Evolutionary conservation across 192 early-diverging fungal genomes (phyloP).

Genomic region (Coemansia sp.): DNA sequence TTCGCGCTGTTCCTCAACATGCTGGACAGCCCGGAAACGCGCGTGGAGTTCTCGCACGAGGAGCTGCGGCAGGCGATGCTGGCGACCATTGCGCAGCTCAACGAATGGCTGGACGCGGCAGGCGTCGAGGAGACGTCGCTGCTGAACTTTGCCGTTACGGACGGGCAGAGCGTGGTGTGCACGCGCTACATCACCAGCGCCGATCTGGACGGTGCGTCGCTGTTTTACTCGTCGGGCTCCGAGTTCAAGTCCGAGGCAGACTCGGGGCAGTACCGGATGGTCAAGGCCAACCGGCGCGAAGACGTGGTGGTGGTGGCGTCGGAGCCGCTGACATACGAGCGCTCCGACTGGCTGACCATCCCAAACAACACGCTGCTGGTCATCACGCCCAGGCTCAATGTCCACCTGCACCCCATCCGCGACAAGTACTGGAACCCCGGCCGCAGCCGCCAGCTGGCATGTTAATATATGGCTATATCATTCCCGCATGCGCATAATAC

Average conservation of each 20-base stretch:
- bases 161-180: constrained; percentile 73
- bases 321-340: constrained; percentile 78
- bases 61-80: constrained; percentile 72
- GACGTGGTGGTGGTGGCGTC: constrained; percentile 79
- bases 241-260: constrained; percentile 57
- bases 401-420: constrained; percentile 69
- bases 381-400: constrained; percentile 73
- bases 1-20: constrained; percentile 77
- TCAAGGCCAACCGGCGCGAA: constrained; percentile 64
- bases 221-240: constrained; percentile 79
- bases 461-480: constrained; percentile 5
- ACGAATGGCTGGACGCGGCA: constrained; percentile 65
- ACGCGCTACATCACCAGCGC: constrained; percentile 69
- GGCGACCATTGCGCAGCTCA: constrained; percentile 70
- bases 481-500: background rate
- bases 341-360: constrained; percentile 76
- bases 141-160: constrained; percentile 82
- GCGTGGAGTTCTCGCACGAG: constrained; percentile 56
- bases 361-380: constrained; percentile 73
- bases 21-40: constrained; percentile 46
- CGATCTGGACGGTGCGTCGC: constrained; percentile 66
- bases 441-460: constrained; percentile 7
- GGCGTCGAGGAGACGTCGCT: constrained; percentile 59
- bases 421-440: constrained; percentile 61
- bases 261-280: constrained; percentile 71